These are phyloP conservation scores for Citeromyces nyonsensis DNA, from an alignment of 805 yeast species.

Conservation along the genomic window DNA sequence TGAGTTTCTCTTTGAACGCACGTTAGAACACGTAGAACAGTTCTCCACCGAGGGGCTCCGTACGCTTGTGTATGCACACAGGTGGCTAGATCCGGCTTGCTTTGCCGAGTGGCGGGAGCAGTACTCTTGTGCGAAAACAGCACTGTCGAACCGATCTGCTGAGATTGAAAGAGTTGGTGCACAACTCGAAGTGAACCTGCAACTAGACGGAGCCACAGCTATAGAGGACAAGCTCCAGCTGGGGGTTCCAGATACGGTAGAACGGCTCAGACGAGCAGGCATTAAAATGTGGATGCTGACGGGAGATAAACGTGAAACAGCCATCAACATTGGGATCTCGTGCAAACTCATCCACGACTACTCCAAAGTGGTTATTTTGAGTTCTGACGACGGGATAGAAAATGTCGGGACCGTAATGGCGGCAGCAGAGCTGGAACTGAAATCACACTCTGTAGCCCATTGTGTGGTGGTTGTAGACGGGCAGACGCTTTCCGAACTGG, in stretches of 20 bases:
- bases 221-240: constrained; percentile 93
- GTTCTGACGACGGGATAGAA: constrained; percentile 20
- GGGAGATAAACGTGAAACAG: constrained; percentile 96
- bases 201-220: constrained; percentile 83
- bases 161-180: constrained; percentile 64
- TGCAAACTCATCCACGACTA: constrained; percentile 88
- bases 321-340: constrained; percentile 91
- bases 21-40: constrained; percentile 83
- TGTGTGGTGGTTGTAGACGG: constrained; percentile 94
- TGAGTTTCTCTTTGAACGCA: constrained; percentile 64
- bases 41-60: constrained; percentile 92
- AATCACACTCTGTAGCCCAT: constrained; percentile 71
- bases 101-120: constrained; percentile 53
- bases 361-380: constrained; percentile 69
- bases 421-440: constrained; percentile 61
- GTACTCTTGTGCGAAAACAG: constrained; percentile 64
- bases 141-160: constrained; percentile 49
- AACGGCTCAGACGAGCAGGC: constrained; percentile 82
- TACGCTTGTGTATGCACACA: constrained; percentile 72
- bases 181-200: constrained; percentile 50
- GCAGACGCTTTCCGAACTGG: constrained; percentile 61
- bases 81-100: constrained; percentile 44
- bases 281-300: constrained; percentile 97
- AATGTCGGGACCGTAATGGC: constrained; percentile 53
- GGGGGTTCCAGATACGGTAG: constrained; percentile 95